Percentiles rank a stretch among this genome's conserved stretches.
These are phyloP conservation scores for Exidia glandulosa DNA, from an alignment of 768 basidiomycete species.

Conservation along the genomic window DNA sequence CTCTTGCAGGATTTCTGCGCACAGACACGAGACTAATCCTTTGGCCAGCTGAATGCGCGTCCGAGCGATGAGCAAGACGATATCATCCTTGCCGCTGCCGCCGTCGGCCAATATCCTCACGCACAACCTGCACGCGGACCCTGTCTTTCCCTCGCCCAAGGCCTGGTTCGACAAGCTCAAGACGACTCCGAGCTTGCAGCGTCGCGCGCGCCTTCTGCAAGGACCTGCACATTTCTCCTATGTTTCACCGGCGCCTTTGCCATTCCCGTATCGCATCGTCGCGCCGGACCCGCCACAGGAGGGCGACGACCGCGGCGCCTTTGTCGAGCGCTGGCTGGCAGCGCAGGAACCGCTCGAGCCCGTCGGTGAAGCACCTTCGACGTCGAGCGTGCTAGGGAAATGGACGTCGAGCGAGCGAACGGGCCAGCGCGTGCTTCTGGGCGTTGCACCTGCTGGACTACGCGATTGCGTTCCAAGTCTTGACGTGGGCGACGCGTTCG, in stretches of 20 bases:
- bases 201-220: slow-evolving; percentile 52
- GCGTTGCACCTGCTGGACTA: slow-evolving; percentile 55
- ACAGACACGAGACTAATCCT: neutral
- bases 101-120: slow-evolving; percentile 29
- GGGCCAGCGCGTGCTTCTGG: slow-evolving; percentile 51
- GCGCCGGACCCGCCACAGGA: slow-evolving; percentile 33
- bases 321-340: slow-evolving; percentile 70
- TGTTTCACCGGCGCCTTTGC: slow-evolving; percentile 68
- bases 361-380: slow-evolving; percentile 14
- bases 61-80: slow-evolving; percentile 14
- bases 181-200: slow-evolving; percentile 52
- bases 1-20: too few relatives aligned
- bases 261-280: slow-evolving; percentile 73
- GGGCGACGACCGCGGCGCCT: slow-evolving; percentile 42
- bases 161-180: slow-evolving; percentile 37
- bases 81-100: slow-evolving; percentile 46
- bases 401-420: slow-evolving; percentile 40
- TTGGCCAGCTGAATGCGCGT: neutral
- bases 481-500: slow-evolving; percentile 77
- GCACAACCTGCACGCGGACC: slow-evolving; percentile 48
- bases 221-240: slow-evolving; percentile 62
- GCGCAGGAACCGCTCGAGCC: slow-evolving; percentile 46
- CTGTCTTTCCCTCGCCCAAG: slow-evolving; percentile 38
- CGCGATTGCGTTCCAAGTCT: slow-evolving; percentile 74
- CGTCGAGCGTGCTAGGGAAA: slow-evolving; percentile 30